These are phyloP conservation scores for Vararia minispora DNA, from an alignment of 768 basidiomycete species.

Conservation along the genomic window DNA sequence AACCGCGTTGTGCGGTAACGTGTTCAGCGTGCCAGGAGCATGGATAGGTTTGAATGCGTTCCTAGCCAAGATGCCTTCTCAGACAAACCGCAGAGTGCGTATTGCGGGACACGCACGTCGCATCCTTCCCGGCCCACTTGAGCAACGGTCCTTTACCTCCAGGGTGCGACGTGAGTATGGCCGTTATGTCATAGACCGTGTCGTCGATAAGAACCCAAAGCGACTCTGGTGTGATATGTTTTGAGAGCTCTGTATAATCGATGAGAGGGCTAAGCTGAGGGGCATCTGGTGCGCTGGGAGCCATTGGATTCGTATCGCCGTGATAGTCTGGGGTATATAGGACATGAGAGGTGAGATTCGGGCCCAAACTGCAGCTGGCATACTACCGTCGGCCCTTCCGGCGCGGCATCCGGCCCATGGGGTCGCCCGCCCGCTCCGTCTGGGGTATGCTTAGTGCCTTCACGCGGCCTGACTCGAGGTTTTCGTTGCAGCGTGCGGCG, in stretches of 20 bases:
- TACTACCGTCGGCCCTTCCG: too few relatives aligned
- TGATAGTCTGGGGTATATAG: too few relatives aligned
- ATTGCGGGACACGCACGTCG: slow-evolving; percentile 45
- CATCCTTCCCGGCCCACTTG: slow-evolving; percentile 85
- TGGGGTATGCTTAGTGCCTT: too few relatives aligned
- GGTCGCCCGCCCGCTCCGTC: too few relatives aligned
- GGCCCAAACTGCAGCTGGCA: too few relatives aligned
- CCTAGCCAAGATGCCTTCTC: slow-evolving; percentile 3
- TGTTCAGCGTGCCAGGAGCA: slow-evolving; percentile 10
- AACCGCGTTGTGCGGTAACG: slow-evolving; percentile 17
- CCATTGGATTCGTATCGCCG: too few relatives aligned
- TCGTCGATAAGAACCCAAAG: slow-evolving; percentile 7
- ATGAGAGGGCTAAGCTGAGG: slow-evolving; percentile 2
- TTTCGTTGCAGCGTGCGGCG: too few relatives aligned
- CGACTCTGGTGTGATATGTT: slow-evolving; percentile 5
- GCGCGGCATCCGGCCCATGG: too few relatives aligned
- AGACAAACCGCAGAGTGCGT: slow-evolving; percentile 1
- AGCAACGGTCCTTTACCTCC: slow-evolving; percentile 80
- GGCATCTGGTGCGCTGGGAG: background rate
- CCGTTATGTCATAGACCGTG: slow-evolving; percentile 11
- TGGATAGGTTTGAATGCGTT: slow-evolving; percentile 15
- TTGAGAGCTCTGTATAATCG: slow-evolving; percentile 7
- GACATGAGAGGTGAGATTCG: too few relatives aligned
- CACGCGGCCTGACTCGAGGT: too few relatives aligned
- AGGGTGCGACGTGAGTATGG: slow-evolving; percentile 16